These are phyloP conservation scores for Gossypium bickii DNA, from an alignment of 345 rosid genomes.

Conservation along the genomic window DNA sequence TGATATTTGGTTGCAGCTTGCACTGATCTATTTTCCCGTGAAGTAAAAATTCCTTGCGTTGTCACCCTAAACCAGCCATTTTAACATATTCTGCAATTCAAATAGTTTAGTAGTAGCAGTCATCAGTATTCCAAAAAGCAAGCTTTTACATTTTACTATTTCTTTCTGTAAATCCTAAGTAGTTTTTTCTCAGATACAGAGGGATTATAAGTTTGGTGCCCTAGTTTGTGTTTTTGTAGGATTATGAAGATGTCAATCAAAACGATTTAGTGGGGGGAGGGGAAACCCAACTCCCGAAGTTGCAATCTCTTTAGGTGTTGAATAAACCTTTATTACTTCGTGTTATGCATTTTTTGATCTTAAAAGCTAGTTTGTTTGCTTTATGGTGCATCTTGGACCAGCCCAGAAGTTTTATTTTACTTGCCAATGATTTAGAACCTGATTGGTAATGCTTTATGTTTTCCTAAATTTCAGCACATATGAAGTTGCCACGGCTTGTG, in stretches of 20 bases:
- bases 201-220: background rate
- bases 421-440: background rate
- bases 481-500: slow-evolving; percentile 99
- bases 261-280: background rate
- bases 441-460: slow-evolving; percentile 15
- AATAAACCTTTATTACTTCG: background rate
- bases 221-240: background rate
- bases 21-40: background rate
- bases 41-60: background rate
- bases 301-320: background rate
- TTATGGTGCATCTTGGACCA: slow-evolving; percentile 5
- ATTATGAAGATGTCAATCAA: background rate
- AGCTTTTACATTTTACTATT: background rate
- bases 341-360: background rate
- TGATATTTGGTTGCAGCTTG: slow-evolving; percentile 14
- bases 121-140: background rate
- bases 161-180: slow-evolving; percentile 4
- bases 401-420: background rate
- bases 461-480: slow-evolving; percentile 60
- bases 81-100: background rate
- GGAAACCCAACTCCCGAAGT: background rate
- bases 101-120: background rate
- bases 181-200: background rate
- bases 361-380: background rate
- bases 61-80: background rate